phyloP scores from a whole-genome alignment of 257 asterid species.

The Nicotiana tomentosiformis region DNA sequence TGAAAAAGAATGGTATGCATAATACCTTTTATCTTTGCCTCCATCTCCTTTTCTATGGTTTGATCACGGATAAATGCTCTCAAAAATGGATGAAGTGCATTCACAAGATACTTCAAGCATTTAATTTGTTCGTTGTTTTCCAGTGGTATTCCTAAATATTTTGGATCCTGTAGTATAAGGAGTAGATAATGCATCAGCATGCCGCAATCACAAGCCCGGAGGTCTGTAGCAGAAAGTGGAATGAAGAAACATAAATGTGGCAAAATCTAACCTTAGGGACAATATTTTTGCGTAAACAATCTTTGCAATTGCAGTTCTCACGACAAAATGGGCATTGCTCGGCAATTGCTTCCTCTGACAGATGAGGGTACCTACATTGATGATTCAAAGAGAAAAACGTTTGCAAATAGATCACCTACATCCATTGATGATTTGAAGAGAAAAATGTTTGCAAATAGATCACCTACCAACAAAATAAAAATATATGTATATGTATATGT shows the following conservation, averaged over 20 bases:
- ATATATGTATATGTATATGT: background rate
- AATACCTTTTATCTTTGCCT: constrained; percentile 51
- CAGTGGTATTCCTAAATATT: constrained; percentile 31
- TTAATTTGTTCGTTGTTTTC: constrained; percentile 12
- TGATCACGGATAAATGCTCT: constrained; percentile 34
- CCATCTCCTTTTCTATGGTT: constrained; percentile 35
- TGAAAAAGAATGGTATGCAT: background rate
- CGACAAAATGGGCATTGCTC: constrained; percentile 51
- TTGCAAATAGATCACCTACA: background rate
- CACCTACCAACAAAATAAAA: background rate
- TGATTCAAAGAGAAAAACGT: background rate
- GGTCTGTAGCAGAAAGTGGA: background rate
- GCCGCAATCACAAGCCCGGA: background rate
- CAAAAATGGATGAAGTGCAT: constrained; percentile 33
- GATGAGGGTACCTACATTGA: constrained; percentile 51
- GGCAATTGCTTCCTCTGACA: constrained; percentile 35
- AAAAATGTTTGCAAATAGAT: background rate
- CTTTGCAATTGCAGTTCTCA: constrained; percentile 57
- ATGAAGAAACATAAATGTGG: background rate
- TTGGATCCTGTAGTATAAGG: constrained; percentile 27
- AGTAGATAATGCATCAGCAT: background rate
- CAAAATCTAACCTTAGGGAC: constrained; percentile 27
- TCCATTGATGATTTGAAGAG: too few relatives aligned
- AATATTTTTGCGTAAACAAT: constrained; percentile 35
- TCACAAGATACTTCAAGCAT: constrained; percentile 26